A percentile compares a stretch with the other conserved stretches of the same genome.
Conservation (phyloP, 495 filamentous ascomycete genomes). For the Eremomyces bilateralis region DNA sequence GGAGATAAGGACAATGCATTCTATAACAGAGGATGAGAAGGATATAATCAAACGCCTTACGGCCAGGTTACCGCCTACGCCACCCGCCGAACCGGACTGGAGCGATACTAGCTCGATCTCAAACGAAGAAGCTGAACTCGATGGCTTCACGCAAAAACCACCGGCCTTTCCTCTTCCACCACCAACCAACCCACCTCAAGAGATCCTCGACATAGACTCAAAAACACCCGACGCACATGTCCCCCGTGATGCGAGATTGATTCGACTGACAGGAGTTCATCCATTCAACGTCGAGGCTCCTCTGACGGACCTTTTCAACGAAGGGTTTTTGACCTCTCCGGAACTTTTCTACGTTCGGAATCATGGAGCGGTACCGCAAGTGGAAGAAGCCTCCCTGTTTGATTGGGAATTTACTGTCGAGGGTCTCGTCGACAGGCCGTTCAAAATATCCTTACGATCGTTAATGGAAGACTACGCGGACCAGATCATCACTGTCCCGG, state of each 20-base stretch:
- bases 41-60: too few species aligned
- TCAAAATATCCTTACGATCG: slow-evolving; percentile 53
- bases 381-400: slow-evolving; percentile 47
- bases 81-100: too few species aligned
- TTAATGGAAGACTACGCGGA: slow-evolving; percentile 60
- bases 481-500: slow-evolving; percentile 61
- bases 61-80: too few species aligned
- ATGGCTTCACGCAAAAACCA: too few species aligned
- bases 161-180: slow-evolving; percentile 55
- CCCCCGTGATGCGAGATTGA: slow-evolving; percentile 66
- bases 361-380: slow-evolving; percentile 68
- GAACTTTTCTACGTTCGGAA: slow-evolving; percentile 94
- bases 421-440: slow-evolving; percentile 60
- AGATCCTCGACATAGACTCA: slow-evolving; percentile 51
- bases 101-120: too few species aligned
- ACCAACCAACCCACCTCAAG: slow-evolving; percentile 33
- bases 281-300: slow-evolving; percentile 91
- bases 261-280: slow-evolving; percentile 76
- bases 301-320: slow-evolving; percentile 55
- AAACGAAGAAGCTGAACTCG: too few species aligned
- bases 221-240: slow-evolving; percentile 75
- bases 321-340: slow-evolving; percentile 76
- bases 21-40: too few species aligned
- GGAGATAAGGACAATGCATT: too few species aligned
- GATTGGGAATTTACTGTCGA: slow-evolving; percentile 76